These are phyloP conservation scores for Rosa multiflora DNA, from an alignment of 306 rosid genomes.

Conservation along the genomic window DNA sequence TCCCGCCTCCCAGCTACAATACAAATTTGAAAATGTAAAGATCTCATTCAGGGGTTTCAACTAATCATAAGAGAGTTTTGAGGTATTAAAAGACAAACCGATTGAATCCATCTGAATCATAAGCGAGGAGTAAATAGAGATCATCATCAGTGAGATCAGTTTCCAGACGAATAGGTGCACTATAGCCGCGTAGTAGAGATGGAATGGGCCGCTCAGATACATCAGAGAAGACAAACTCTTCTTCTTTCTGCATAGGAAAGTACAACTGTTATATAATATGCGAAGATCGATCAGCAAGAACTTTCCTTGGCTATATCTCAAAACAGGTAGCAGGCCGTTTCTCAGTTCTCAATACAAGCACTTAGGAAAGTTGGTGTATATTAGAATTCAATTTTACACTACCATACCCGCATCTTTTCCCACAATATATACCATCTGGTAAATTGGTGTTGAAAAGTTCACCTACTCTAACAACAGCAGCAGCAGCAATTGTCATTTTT, in stretches of 20 bases:
- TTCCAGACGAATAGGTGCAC: constrained; percentile 94
- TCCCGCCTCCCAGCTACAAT: constrained; percentile 96
- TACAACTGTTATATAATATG: background rate
- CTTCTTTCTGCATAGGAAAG: constrained; percentile 67
- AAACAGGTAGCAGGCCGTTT: background rate
- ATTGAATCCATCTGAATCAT: constrained; percentile 92
- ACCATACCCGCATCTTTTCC: background rate
- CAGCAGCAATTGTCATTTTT: background rate
- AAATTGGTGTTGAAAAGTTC: background rate
- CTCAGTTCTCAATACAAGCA: constrained; percentile 9
- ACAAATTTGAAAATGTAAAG: constrained; percentile 30
- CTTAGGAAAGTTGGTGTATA: background rate
- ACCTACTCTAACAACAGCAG: background rate
- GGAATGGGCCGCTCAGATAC: constrained; percentile 86
- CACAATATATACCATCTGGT: constrained; percentile 7
- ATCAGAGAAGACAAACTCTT: constrained; percentile 80
- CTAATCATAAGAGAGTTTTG: constrained; percentile 6
- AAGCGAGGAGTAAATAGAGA: constrained; percentile 85
- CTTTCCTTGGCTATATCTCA: background rate
- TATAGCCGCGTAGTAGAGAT: constrained; percentile 81
- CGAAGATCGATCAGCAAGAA: background rate
- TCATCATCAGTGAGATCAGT: constrained; percentile 75
- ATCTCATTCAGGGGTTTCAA: constrained; percentile 16
- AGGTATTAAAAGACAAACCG: constrained; percentile 60
- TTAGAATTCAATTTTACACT: background rate